Evolutionary conservation across 495 filamentous ascomycete species (phyloP), one percentile per base, ranked within the genome.

Genomic region (Endocarpon pusillum): DNA sequence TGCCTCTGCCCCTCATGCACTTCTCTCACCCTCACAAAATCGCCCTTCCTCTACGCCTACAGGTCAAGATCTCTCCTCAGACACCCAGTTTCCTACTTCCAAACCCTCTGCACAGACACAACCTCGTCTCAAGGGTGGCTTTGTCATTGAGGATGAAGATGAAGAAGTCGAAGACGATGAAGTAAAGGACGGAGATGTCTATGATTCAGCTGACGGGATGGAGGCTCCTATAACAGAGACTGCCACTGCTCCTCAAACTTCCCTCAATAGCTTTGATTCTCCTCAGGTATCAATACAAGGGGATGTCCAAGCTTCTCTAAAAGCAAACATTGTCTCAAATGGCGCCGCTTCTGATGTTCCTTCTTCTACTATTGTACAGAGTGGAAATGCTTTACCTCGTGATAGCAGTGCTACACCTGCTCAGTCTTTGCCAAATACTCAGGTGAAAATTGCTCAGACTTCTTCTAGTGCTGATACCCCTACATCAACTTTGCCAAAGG

Each of bases 111-210:
- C n/a, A n/a, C n/a, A n/a, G n/a, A n/a, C n/a, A n/a, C n/a, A n/a
- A n/a, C n/a, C n/a, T n/a, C n/a, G 7, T 5, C 14, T 31, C 24
- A 74, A 74, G 41, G 80, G 77, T 44, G 82, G 81, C 40, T 86
- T 87, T 64, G 63, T 83, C 49, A 72, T 76, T 43, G 79, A 81
- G 57, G 77, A 81, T 48, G 74, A 72, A 29, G 74, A 74, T 46
- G 64, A 65, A 32, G 46, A 61, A 38, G 62, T 61, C 37, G 67
- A 70, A 47, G 63, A 60, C 41, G 62, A 63, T 35, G 77, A 81
- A 46, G 74, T 71, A 30, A 72, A 75, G 44, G 62, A 62, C 38
- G 66, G 68, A 47, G 63, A 62, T 42, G 61, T 61, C 35, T 64
- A 72, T 52, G 69, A 71, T 43, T 59, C 63, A 21, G 62, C 67